Percentiles rank a stretch among this genome's conserved stretches.
Evolutionary conservation across 176 grass and related monocot species (phyloP).

Genomic region (Saccharum spontaneum): DNA sequence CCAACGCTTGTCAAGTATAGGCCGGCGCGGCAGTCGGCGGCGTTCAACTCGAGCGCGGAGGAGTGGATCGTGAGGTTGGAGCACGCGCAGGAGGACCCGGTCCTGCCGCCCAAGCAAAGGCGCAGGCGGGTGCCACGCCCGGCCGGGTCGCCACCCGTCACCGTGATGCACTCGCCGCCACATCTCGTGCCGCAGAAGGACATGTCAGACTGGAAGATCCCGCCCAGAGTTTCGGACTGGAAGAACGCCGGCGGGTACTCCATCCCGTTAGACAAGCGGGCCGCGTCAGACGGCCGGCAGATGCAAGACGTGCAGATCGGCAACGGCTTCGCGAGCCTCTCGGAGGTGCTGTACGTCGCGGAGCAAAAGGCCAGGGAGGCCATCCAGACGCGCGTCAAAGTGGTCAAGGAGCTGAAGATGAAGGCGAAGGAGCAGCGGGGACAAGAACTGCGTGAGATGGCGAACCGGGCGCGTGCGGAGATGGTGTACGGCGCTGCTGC

Average conservation of each 20-base stretch:
- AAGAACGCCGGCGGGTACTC: slow-evolving; percentile 51
- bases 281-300: slow-evolving; percentile 31
- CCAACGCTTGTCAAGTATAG: slow-evolving; percentile 56
- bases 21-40: slow-evolving; percentile 38
- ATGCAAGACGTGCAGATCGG: slow-evolving; percentile 35
- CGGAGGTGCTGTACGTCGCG: slow-evolving; percentile 38
- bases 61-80: slow-evolving; percentile 37
- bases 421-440: slow-evolving; percentile 30
- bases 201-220: slow-evolving; percentile 40
- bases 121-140: slow-evolving; percentile 20
- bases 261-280: slow-evolving; percentile 49
- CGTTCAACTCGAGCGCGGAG: slow-evolving; percentile 35
- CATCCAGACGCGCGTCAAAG: neutral
- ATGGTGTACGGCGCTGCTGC: neutral
- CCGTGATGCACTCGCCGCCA: slow-evolving; percentile 44
- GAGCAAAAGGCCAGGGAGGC: slow-evolving; percentile 59
- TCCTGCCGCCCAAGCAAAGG: slow-evolving; percentile 41
- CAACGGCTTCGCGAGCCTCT: slow-evolving; percentile 31
- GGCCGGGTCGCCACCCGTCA: slow-evolving; percentile 19
- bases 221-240: slow-evolving; percentile 42
- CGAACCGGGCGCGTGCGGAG: slow-evolving; percentile 17
- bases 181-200: slow-evolving; percentile 22
- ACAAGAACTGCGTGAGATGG: slow-evolving; percentile 28
- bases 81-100: slow-evolving; percentile 20
- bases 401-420: slow-evolving; percentile 25